Conservation (phyloP, 2,329 filamentous ascomycete species). For the Paecilomyces niveus region DNA sequence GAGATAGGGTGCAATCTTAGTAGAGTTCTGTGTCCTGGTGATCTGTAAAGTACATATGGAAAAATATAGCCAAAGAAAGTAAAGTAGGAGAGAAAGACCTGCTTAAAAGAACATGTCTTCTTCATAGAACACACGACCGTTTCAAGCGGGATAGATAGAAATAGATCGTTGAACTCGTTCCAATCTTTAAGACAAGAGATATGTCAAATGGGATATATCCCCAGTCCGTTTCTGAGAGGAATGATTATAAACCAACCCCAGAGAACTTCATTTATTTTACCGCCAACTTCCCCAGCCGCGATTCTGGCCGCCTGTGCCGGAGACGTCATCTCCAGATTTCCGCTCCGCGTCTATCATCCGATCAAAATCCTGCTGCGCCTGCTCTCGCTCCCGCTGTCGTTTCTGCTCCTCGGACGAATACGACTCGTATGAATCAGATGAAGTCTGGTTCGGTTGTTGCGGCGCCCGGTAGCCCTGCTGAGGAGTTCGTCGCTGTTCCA, state of each 20-base stretch:
- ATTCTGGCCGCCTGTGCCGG: not conserved
- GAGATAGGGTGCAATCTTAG: not conserved
- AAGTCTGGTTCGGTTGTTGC: constrained; percentile 4
- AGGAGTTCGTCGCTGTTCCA: not conserved
- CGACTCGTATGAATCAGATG: constrained; percentile 1
- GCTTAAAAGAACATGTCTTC: too few relatives aligned
- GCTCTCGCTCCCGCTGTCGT: constrained; percentile 23
- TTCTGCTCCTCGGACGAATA: constrained; percentile 10
- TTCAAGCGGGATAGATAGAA: too few relatives aligned
- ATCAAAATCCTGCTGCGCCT: constrained; percentile 38
- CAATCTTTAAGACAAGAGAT: too few relatives aligned
- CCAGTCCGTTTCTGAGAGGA: too few relatives aligned
- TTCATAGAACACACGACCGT: too few relatives aligned
- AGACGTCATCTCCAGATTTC: not conserved
- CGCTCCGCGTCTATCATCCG: constrained; percentile 34
- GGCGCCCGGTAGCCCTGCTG: not conserved
- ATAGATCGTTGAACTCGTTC: too few relatives aligned
- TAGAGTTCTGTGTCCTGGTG: not conserved
- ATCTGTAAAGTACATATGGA: not conserved
- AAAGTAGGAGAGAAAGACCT: not conserved
- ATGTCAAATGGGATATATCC: too few relatives aligned
- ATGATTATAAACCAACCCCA: too few relatives aligned
- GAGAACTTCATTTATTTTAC: not conserved
- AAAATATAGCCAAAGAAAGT: not conserved
- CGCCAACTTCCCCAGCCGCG: not conserved